Base-by-base conservation (phyloP, 768 basidiomycete species). In the button mushroom (Agaricus bisporus) region DNA sequence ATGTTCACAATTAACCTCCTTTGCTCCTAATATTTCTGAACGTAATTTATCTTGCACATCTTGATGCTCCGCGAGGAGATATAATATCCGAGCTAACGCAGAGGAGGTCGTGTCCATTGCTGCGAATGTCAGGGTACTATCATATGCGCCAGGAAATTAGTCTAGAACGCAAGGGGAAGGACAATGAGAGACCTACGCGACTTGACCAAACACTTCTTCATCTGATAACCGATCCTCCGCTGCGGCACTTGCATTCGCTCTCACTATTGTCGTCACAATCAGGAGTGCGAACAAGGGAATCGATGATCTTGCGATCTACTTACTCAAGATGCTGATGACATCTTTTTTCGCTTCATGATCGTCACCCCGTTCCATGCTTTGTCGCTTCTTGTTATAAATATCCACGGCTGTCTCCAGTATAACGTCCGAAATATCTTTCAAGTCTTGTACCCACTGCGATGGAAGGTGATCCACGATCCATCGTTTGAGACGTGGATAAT, bases 241-340 rank as follows among this genome's bases (percentile, higher is more conserved):
- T 12, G 57, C 57, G 4, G 68, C 67, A 14, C 64, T 59, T 49
- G 68, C 62, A 55, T 76, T 77, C 7, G 68, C 73, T 55, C 66
- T 67, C 56, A 78, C 76, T 78, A 41, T 66, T 25, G 42, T 22
- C 17, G 28, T 17, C 28, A 43, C 42, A 25, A 35, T 32, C 10
- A 18, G 18, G 46, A 17, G 12, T 29, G 18, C n/a, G 46, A 18
- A 32, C 5, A 18, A 17, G 10, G 9, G 12, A n/a, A 18, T 32
- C 32, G 10, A 48, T n/a, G 32, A 35, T 48, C 26, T n/a, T 28
- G 29, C 26, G 28, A 49, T 25, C 29, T 12, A 55, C 73, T 25
- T 58, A 80, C 78, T 56, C 18, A 79, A 60, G 17, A 77, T 64
- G 56, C 74, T 79, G 58, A 78, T 68, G 11, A 80, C 69, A 59